A percentile compares a stretch with the other conserved stretches of the same genome.
phyloP scores from a whole-genome alignment of 2,329 filamentous ascomycete species.

The Juglanconis juglandina region DNA sequence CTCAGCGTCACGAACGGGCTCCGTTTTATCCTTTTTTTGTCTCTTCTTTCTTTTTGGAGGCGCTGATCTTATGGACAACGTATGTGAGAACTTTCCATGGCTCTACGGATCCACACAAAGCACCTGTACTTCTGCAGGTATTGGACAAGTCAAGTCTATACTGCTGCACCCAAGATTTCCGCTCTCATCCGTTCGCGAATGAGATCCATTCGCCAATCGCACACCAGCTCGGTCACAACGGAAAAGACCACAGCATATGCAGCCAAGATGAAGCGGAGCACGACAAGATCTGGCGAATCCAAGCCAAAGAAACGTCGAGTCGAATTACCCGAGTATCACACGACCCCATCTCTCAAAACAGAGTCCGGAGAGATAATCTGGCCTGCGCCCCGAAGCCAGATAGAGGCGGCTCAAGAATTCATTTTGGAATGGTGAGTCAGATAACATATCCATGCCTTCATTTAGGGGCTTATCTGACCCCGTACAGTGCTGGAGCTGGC shows the following conservation, averaged over 20 bases:
- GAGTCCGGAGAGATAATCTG: slow-evolving; percentile 50
- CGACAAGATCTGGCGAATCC: background rate
- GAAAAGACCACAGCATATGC: background rate
- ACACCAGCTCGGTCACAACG: background rate
- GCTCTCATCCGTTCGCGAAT: background rate
- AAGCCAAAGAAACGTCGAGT: slow-evolving; percentile 26
- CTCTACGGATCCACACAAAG: no score
- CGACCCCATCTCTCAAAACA: slow-evolving; percentile 37
- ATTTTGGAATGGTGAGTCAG: slow-evolving; percentile 53
- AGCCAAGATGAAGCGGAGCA: slow-evolving; percentile 10
- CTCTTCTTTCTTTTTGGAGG: no score
- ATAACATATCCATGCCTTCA: slow-evolving; percentile 5
- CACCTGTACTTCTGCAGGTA: no score
- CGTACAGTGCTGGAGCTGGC: slow-evolving; percentile 44
- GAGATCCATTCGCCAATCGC: background rate
- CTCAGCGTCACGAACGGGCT: background rate
- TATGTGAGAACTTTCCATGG: no score
- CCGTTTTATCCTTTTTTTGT: no score
- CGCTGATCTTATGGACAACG: no score
- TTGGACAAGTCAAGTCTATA: no score
- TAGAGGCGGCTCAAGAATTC: slow-evolving; percentile 52
- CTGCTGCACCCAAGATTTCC: background rate
- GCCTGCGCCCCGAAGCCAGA: slow-evolving; percentile 57
- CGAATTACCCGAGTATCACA: slow-evolving; percentile 42
- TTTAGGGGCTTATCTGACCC: background rate